phyloP scores from a whole-genome alignment of 1,284 basidiomycete genomes.

The Bondarzewia mesenterica region DNA sequence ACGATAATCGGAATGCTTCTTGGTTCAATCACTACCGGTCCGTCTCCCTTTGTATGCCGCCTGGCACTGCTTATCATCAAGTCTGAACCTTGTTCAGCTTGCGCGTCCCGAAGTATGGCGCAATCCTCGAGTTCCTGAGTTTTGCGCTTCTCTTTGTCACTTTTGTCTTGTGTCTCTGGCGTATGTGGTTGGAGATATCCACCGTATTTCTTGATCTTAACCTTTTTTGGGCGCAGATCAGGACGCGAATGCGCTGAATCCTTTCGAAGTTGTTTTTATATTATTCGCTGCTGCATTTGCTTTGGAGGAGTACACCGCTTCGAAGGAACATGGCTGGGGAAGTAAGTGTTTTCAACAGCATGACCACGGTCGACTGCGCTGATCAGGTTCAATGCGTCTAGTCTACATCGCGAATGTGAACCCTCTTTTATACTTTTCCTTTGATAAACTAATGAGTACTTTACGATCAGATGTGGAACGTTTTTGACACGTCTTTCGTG shows the following conservation, averaged over 20 bases:
- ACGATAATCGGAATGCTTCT: conserved; percentile 64
- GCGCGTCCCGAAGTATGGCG: conserved; percentile 76
- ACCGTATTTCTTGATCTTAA: neutral
- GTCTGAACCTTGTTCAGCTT: conserved; percentile 33
- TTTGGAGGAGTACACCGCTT: conserved; percentile 74
- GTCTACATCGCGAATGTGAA: conserved; percentile 78
- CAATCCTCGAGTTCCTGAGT: conserved; percentile 73
- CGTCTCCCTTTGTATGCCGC: conserved; percentile 5
- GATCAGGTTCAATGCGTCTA: conserved; percentile 18
- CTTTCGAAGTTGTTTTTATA: conserved; percentile 68
- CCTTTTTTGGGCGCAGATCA: conserved; percentile 35
- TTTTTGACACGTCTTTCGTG: conserved; percentile 77
- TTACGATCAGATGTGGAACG: conserved; percentile 82
- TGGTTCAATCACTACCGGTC: conserved; percentile 80
- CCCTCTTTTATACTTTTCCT: neutral
- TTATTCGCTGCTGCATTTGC: conserved; percentile 71
- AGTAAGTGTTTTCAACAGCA: conserved; percentile 50
- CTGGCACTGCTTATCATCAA: neutral
- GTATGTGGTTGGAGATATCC: conserved; percentile 26
- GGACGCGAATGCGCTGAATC: conserved; percentile 39
- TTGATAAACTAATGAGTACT: neutral
- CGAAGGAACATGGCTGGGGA: conserved; percentile 79
- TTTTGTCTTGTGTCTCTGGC: conserved; percentile 67
- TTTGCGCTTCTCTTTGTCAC: conserved; percentile 59
- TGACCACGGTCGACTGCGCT: neutral